Evolutionary conservation across 495 filamentous ascomycete species (phyloP).

Genomic region (Aspergillus bridgeri): DNA sequence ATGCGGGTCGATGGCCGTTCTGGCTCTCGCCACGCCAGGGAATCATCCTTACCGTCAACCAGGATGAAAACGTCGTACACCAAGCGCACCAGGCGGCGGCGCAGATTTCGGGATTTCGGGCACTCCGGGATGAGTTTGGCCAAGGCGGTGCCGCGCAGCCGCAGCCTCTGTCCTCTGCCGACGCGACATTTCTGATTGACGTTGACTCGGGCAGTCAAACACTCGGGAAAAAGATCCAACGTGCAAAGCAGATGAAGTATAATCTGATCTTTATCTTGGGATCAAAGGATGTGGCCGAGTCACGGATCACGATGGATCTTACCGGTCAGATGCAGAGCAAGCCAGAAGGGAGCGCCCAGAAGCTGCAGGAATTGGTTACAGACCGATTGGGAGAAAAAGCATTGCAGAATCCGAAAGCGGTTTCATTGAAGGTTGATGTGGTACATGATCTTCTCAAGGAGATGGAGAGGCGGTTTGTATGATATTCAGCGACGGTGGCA

Average conservation of each 20-base stretch:
- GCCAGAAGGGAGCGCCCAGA: constrained; percentile 26
- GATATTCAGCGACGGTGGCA: not conserved
- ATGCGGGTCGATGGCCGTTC: constrained; percentile 81
- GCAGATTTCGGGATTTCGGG: constrained; percentile 34
- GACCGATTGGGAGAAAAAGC: constrained; percentile 28
- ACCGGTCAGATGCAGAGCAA: constrained; percentile 45
- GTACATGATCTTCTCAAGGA: constrained; percentile 41
- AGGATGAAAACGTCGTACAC: constrained; percentile 54
- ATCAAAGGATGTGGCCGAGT: constrained; percentile 46
- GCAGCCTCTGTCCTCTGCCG: constrained; percentile 34
- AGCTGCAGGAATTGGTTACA: constrained; percentile 31
- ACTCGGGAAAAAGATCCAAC: constrained; percentile 64
- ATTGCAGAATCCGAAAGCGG: constrained; percentile 36
- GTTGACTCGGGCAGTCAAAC: constrained; percentile 62
- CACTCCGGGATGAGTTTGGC: constrained; percentile 20
- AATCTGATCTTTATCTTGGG: constrained; percentile 74
- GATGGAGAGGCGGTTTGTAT: constrained; percentile 40
- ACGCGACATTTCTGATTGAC: constrained; percentile 64
- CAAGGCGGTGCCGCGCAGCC: constrained; percentile 27
- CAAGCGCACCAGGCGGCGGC: constrained; percentile 50
- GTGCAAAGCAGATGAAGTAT: constrained; percentile 71
- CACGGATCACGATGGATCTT: constrained; percentile 44
- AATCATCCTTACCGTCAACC: constrained; percentile 72
- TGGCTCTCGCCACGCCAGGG: constrained; percentile 86
- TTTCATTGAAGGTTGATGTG: constrained; percentile 35